Evolutionary conservation across 2,329 filamentous ascomycete species (phyloP), one percentile per base, ranked within the genome.

Genomic region (Fusarium nodosum): DNA sequence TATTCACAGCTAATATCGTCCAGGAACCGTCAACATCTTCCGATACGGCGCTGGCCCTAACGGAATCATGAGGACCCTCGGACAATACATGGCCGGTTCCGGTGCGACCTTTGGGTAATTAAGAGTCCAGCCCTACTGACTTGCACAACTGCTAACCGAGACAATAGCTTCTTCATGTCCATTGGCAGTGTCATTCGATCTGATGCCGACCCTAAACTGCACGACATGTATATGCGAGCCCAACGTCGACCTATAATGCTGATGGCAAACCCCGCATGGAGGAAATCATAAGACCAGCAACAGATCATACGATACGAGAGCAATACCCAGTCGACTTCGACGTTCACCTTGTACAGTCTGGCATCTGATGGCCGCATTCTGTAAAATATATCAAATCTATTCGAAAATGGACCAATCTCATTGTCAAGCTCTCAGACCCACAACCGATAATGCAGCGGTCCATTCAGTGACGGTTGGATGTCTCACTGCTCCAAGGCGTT

Each of bases 181-280:
- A 97, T 99, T 74, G 96, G 96, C 73, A 97, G 93, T 74, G 94
- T 97, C 45, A 97, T 99, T 76, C 92, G 96, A 77, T 94, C 93
- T 64, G 96, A 99, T 75, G 90, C 93, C 70, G 93, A 93, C 44
- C 90, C 91, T 38, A 90, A 92, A 75, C 85, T 91, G 62, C 86
- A 89, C 72, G 88, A 94, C 78, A 88, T 92, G 60, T 97, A 95
- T 82, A 87, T 89, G 72, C 88, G 88, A 78, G 90, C 92, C 52
- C 89, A 91, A 72, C 86, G 91, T 74, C 87, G 88, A 68, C 93
- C 94, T 26, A 89, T 95, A 75, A 88, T 97, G 34, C 63, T 80
- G 73, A 77, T 75, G 77, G 78, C 79, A 41, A 77, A 78, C 54
- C 75, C 77, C n/a, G 77, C 76, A 24, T 81, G 80, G 80, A 78